A percentile compares a stretch with the other conserved stretches of the same genome.
Evolutionary conservation across 257 asterid genomes (phyloP).

Genomic region (Euphrasia confusa): DNA sequence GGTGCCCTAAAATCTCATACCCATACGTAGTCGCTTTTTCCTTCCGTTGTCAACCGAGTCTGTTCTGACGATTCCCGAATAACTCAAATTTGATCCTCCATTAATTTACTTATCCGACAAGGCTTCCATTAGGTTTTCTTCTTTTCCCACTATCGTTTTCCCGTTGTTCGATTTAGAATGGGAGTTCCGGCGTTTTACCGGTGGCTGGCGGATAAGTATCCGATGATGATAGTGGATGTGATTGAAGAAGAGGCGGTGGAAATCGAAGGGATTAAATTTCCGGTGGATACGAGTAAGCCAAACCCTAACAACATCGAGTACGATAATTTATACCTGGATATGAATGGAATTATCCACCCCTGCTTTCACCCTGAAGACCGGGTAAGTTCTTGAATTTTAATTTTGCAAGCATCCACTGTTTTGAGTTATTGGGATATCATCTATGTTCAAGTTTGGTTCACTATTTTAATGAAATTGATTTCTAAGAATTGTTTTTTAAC

Average conservation of each 20-base stretch:
- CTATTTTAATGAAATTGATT: no score
- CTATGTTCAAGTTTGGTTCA: not conserved
- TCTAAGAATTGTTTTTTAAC: no score
- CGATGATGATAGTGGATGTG: constrained; percentile 77
- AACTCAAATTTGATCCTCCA: not conserved
- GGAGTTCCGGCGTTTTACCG: constrained; percentile 98
- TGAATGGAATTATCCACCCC: constrained; percentile 93
- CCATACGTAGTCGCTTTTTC: not conserved
- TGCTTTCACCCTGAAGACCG: constrained; percentile 98
- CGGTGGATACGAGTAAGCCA: constrained; percentile 89
- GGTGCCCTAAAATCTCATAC: constrained; percentile 30
- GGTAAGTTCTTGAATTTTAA: constrained; percentile 36
- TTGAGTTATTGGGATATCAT: constrained; percentile 16
- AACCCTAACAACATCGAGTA: constrained; percentile 80
- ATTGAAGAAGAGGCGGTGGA: constrained; percentile 81
- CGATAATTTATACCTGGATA: constrained; percentile 83
- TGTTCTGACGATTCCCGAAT: not conserved
- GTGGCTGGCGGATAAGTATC: constrained; percentile 98
- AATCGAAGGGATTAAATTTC: constrained; percentile 64
- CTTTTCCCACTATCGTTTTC: not conserved
- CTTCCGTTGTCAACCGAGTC: not conserved
- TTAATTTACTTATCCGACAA: not conserved
- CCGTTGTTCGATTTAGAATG: constrained; percentile 37
- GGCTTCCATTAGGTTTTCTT: not conserved
- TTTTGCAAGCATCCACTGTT: constrained; percentile 6